phyloP scores from a whole-genome alignment of 1,139 yeast genomes.

The Sugiyamaella pinicola region DNA sequence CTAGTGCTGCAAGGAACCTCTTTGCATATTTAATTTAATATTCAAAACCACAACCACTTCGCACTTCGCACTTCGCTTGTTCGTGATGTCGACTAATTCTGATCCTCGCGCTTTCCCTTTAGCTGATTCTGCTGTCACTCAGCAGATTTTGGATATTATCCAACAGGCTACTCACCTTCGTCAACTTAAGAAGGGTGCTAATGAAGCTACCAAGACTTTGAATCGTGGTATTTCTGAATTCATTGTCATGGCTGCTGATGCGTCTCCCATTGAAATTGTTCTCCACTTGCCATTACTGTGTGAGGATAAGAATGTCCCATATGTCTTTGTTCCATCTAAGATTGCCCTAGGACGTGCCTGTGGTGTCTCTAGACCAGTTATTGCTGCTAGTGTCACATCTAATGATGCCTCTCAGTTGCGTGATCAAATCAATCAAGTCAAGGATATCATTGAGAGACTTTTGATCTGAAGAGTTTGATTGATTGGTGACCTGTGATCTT shows the following conservation, averaged over 20 bases:
- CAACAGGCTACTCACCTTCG: conserved; percentile 98
- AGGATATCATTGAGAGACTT: conserved; percentile 98
- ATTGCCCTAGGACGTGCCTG: conserved; percentile 99
- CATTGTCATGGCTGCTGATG: conserved; percentile 99
- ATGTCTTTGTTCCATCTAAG: conserved; percentile 97
- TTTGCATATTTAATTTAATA: background rate
- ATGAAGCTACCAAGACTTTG: conserved; percentile 98
- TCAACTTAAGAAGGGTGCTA: conserved; percentile 99
- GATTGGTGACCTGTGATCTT: too few relatives aligned
- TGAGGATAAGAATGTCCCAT: conserved; percentile 99
- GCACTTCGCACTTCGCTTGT: background rate
- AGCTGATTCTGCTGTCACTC: conserved; percentile 93
- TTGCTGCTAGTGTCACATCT: conserved; percentile 97
- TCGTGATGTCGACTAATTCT: conserved; percentile 33
- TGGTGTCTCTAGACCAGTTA: conserved; percentile 99
- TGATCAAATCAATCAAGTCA: conserved; percentile 94
- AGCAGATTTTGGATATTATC: conserved; percentile 95
- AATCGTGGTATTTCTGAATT: conserved; percentile 99
- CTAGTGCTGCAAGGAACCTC: conserved; percentile 21
- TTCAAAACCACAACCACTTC: background rate
- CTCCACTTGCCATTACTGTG: conserved; percentile 96
- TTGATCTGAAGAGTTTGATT: conserved; percentile 87
- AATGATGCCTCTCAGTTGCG: conserved; percentile 98
- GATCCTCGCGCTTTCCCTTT: conserved; percentile 85
- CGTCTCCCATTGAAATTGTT: conserved; percentile 98